Base-by-base conservation (phyloP, 2,329 filamentous ascomycete species). In the Parafenestella ontariensis region DNA sequence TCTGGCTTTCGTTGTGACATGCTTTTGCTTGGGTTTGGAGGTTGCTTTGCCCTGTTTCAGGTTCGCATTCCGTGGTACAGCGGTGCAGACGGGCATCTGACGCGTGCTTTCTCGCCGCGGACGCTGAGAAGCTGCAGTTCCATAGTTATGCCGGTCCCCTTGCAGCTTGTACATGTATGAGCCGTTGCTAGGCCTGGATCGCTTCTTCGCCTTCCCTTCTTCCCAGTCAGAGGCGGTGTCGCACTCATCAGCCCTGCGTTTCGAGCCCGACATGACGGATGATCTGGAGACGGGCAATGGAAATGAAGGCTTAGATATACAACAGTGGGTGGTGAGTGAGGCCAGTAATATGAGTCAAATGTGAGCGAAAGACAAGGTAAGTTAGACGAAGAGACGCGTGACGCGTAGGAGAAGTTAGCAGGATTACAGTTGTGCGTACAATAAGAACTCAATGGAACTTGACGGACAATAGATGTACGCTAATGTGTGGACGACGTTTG, bases 101-200 rank as follows among this genome's bases (percentile, higher is more conserved):
- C 34, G 24, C 20, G 34, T 42, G n/a, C 36, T 45, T 1, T 17
- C 21, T 21, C 58, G 46, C 15, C 11, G 21, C 4, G 55, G 40
- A 11, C 58, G 49, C 8, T 47, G 47, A 1, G 49, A 61, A 21
- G 58, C 34, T 10, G 43, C 23, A 8, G 52, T 59, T 1, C 40
- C 55, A 18, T 52, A 61, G n/a, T 56, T 44, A 5, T 34, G 36
- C 4, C 5, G 21, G 10, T 45, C 31, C 5, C 23, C 4, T 3
- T 37, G 29, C 1, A 47, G 5, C 24, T 41, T 33, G 9, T n/a
- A 13, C 1, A n/a, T 2, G 13, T 18, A 33, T 17, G n/a, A 20
- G 11, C 42, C 31, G 15, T 33, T 33, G 5, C 21, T 40, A 17
- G 15, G 3, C 11, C 26, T 46, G 21, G 20, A 36, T 11, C 17